These are phyloP conservation scores for Aspergillus glaucus DNA, from an alignment of 2,329 filamentous ascomycete genomes.

Conservation along the genomic window DNA sequence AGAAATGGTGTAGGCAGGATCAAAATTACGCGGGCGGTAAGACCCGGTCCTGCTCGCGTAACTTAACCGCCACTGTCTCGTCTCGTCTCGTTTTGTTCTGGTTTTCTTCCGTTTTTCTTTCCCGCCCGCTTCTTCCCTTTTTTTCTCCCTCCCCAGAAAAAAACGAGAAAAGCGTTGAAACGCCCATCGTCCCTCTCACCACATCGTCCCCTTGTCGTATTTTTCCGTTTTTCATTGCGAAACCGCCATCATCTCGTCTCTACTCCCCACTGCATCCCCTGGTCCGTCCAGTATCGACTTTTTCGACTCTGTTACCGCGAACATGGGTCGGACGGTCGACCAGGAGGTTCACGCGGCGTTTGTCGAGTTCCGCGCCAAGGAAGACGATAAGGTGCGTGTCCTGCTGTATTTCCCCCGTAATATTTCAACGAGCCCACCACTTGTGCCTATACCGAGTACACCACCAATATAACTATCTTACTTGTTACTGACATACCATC, in stretches of 20 bases:
- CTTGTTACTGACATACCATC: conserved; percentile 30
- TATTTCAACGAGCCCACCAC: conserved; percentile 26
- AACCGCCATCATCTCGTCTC: conserved; percentile 7
- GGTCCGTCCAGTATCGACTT: conserved; percentile 18
- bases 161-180: neutral
- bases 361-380: conserved; percentile 50
- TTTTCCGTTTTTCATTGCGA: conserved; percentile 1
- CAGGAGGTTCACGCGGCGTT: conserved; percentile 49
- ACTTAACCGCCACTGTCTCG: conserved; percentile 21
- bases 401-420: conserved; percentile 34
- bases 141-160: conserved; percentile 3
- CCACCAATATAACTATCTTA: conserved; percentile 3
- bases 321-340: conserved; percentile 48
- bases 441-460: conserved; percentile 13
- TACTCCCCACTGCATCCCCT: conserved; percentile 2
- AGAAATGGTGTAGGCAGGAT: neutral
- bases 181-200: conserved; percentile 8
- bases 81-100: conserved; percentile 18
- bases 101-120: conserved; percentile 4
- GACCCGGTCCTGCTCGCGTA: conserved; percentile 14
- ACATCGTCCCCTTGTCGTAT: conserved; percentile 1
- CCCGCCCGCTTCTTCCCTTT: conserved; percentile 1
- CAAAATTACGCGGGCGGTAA: conserved; percentile 1
- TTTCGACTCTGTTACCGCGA: conserved; percentile 21
- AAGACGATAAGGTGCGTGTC: conserved; percentile 45